Evolutionary conservation across 768 basidiomycete species (phyloP).

Genomic region (Pleurotus platypus): DNA sequence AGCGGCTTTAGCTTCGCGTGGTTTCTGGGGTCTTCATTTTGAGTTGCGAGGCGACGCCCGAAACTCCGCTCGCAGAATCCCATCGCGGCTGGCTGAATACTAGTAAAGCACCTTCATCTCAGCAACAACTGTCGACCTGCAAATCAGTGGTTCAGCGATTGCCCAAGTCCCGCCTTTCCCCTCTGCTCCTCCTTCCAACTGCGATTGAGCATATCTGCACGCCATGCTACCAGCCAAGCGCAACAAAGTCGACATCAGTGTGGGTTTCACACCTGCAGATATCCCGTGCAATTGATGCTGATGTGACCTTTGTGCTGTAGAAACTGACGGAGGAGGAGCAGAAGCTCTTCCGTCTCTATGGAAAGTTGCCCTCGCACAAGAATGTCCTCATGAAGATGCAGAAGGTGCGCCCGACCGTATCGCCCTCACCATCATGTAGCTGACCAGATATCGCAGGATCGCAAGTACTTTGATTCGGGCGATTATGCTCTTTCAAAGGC

Average conservation of each 20-base stretch:
- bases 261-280: slow-evolving; percentile 35
- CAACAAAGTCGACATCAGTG: slow-evolving; percentile 94
- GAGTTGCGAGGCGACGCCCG: background rate
- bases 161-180: slow-evolving; percentile 4
- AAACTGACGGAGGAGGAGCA: slow-evolving; percentile 86
- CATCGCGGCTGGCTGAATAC: background rate
- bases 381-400: slow-evolving; percentile 92
- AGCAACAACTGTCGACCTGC: background rate
- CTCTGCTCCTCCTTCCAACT: slow-evolving; percentile 21
- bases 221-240: slow-evolving; percentile 74
- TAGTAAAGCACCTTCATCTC: background rate
- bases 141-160: background rate
- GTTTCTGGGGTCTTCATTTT: too few species aligned
- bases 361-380: slow-evolving; percentile 92
- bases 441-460: slow-evolving; percentile 57
- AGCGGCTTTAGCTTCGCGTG: too few species aligned
- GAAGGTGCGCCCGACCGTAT: slow-evolving; percentile 53
- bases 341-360: slow-evolving; percentile 92
- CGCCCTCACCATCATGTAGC: slow-evolving; percentile 10
- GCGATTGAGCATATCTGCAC: slow-evolving; percentile 13
- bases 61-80: slow-evolving; percentile 4
- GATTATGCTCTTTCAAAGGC: slow-evolving; percentile 98
- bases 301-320: slow-evolving; percentile 32
- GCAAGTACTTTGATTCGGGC: slow-evolving; percentile 99
- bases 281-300: slow-evolving; percentile 16